Percentiles rank a stretch among this genome's conserved stretches.
Evolutionary conservation across 805 yeast genomes (phyloP).

Genomic region (Blastobotrys mokoenaii): DNA sequence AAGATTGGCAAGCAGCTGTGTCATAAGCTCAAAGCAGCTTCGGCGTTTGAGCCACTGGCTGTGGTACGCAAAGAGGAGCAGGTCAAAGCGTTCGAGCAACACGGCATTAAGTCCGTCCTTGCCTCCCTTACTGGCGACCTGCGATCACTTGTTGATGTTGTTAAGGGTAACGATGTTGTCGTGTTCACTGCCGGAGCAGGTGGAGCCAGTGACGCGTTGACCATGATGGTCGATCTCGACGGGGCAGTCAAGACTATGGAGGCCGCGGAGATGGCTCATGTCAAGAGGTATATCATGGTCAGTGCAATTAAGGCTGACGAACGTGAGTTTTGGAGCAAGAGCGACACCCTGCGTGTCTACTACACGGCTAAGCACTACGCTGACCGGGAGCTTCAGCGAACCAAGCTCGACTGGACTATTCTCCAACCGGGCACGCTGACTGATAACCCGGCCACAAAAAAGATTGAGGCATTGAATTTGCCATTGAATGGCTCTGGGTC

Average conservation of each 20-base stretch:
- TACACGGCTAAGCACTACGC: conserved; percentile 57
- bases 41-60: conserved; percentile 35
- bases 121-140: conserved; percentile 24
- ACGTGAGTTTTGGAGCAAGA: conserved; percentile 36
- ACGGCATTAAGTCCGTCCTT: conserved; percentile 30
- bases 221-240: conserved; percentile 51
- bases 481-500: conserved; percentile 17
- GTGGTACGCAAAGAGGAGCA: conserved; percentile 42
- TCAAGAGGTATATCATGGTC: conserved; percentile 42
- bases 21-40: conserved; percentile 24
- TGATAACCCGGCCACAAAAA: conserved; percentile 37
- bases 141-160: conserved; percentile 28
- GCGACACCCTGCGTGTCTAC: conserved; percentile 36
- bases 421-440: conserved; percentile 44
- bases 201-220: conserved; percentile 40
- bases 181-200: conserved; percentile 59
- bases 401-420: conserved; percentile 45
- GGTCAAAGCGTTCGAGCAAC: conserved; percentile 29
- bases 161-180: conserved; percentile 46
- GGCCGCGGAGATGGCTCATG: conserved; percentile 39
- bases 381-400: conserved; percentile 37
- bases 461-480: conserved; percentile 28
- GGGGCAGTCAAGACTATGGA: conserved; percentile 51
- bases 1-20: conserved; percentile 45
- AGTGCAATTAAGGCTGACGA: conserved; percentile 51